These are phyloP conservation scores for Linanthus parryae DNA, from an alignment of 148 eudicot species.

Conservation along the genomic window DNA sequence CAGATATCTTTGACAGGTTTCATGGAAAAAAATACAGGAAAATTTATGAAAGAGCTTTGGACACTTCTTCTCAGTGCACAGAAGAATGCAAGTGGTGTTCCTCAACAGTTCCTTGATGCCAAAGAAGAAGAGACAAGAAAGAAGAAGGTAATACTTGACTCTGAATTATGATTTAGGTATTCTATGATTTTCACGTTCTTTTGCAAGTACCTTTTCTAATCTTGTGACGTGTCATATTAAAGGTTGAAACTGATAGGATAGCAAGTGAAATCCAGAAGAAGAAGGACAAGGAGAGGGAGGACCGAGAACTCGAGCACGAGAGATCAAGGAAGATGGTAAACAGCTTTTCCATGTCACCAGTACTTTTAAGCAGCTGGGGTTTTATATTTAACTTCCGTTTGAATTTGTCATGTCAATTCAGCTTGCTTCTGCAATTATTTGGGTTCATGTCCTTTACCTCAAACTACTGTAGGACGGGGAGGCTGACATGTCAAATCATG, in stretches of 20 bases:
- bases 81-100: slow-evolving; percentile 89
- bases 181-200: not conserved
- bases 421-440: slow-evolving; percentile 99
- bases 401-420: slow-evolving; percentile 77
- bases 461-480: slow-evolving; percentile 95
- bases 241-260: slow-evolving; percentile 82
- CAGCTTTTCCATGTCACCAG: slow-evolving; percentile 46
- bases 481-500: slow-evolving; percentile 24
- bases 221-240: slow-evolving; percentile 10
- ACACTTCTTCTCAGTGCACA: slow-evolving; percentile 89
- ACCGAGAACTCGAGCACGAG: slow-evolving; percentile 44
- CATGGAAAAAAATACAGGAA: slow-evolving; percentile 98
- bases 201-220: not conserved
- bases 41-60: slow-evolving; percentile 99
- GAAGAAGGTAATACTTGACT: slow-evolving; percentile 51
- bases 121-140: slow-evolving; percentile 94
- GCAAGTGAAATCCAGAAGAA: slow-evolving; percentile 68
- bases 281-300: slow-evolving; percentile 80
- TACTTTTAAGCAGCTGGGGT: slow-evolving; percentile 19
- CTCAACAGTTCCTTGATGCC: slow-evolving; percentile 95
- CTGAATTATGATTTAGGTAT: not conserved
- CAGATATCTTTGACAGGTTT: slow-evolving; percentile 92
- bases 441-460: slow-evolving; percentile 99
- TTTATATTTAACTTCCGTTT: slow-evolving; percentile 54
- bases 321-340: slow-evolving; percentile 67